Evolutionary conservation across 1,284 basidiomycete species (phyloP).

Genomic region (Crepidotus sp.): DNA sequence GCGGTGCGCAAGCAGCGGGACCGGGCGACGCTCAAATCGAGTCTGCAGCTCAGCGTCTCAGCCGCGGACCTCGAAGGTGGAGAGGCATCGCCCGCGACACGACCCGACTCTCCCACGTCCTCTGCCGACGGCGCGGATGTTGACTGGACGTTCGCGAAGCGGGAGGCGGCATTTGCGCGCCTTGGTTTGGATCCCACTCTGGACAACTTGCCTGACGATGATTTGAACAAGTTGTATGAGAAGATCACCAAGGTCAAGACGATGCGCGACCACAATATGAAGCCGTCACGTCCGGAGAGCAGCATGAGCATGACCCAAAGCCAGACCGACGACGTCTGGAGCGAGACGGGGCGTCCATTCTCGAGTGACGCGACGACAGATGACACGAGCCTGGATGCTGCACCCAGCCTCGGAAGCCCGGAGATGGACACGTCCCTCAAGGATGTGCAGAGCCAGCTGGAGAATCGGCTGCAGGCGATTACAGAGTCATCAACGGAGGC

Average conservation of each 20-base stretch:
- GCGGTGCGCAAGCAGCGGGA: constrained; percentile 87
- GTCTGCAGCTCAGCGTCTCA: constrained; percentile 53
- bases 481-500: constrained; percentile 60
- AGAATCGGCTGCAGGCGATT: constrained; percentile 68
- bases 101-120: constrained; percentile 71
- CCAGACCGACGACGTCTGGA: constrained; percentile 79
- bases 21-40: constrained; percentile 62
- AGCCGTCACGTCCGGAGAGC: constrained; percentile 65
- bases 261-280: constrained; percentile 68
- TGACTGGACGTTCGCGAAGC: constrained; percentile 90
- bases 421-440: constrained; percentile 55
- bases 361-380: constrained; percentile 67
- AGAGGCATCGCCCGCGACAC: constrained; percentile 40
- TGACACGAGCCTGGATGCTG: constrained; percentile 73
- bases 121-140: constrained; percentile 66
- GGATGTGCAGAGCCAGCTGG: constrained; percentile 64
- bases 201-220: constrained; percentile 86
- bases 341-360: constrained; percentile 66
- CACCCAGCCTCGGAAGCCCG: constrained; percentile 57
- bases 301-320: constrained; percentile 46
- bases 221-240: constrained; percentile 89
- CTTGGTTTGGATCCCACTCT: constrained; percentile 80
- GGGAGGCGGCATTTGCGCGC: constrained; percentile 81
- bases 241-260: constrained; percentile 89
- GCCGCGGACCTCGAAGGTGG: constrained; percentile 53